phyloP scores from a whole-genome alignment of 179 eudicot genomes.

The Spinacia oleracea region DNA sequence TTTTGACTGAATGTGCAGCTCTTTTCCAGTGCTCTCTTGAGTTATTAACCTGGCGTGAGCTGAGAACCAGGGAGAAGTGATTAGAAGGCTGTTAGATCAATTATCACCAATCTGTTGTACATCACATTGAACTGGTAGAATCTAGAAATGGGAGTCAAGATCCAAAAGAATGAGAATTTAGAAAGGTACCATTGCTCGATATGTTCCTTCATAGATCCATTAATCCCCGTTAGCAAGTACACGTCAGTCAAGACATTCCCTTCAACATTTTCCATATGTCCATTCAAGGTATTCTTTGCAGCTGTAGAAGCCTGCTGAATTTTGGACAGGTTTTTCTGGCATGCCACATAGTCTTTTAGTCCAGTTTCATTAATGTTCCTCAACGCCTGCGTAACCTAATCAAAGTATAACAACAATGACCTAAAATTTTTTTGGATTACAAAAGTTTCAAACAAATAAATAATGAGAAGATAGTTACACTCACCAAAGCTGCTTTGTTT shows the following conservation, averaged over 20 bases:
- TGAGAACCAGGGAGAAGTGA: slow-evolving; percentile 20
- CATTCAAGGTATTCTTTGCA: slow-evolving; percentile 47
- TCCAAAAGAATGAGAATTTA: neutral
- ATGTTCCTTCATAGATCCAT: slow-evolving; percentile 48
- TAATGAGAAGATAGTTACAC: slow-evolving; percentile 19
- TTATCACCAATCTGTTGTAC: neutral
- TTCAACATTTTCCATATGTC: slow-evolving; percentile 51
- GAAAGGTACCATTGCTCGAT: slow-evolving; percentile 59
- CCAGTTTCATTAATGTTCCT: slow-evolving; percentile 41
- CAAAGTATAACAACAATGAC: slow-evolving; percentile 14
- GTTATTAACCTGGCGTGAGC: slow-evolving; percentile 46
- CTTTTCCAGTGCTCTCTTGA: slow-evolving; percentile 53
- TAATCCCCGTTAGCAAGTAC: slow-evolving; percentile 52
- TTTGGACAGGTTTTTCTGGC: slow-evolving; percentile 46
- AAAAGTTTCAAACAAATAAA: no score
- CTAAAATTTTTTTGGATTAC: neutral
- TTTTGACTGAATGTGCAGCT: slow-evolving; percentile 40
- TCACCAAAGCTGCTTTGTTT: slow-evolving; percentile 55
- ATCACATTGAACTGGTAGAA: neutral
- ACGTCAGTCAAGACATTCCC: slow-evolving; percentile 51
- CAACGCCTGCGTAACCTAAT: slow-evolving; percentile 67
- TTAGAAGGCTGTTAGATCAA: neutral
- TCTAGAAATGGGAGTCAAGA: neutral
- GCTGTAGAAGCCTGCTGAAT: slow-evolving; percentile 57
- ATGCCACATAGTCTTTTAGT: slow-evolving; percentile 36